phyloP scores from a whole-genome alignment of 768 basidiomycete species.

The Boletellus sp. region DNA sequence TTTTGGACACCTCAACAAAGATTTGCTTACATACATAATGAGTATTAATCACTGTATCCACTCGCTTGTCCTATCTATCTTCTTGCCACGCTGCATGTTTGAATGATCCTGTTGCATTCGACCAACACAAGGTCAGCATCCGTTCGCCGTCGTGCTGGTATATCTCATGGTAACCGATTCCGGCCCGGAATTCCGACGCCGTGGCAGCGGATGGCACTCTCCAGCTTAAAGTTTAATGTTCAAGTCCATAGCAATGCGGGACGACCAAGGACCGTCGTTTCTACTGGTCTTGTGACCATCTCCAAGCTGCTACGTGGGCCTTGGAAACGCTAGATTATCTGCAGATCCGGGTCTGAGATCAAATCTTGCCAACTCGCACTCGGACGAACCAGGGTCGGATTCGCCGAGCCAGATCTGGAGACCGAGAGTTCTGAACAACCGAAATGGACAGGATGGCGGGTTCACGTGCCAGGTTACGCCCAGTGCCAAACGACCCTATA shows the following conservation, averaged over 20 bases:
- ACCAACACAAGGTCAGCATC: too few species aligned
- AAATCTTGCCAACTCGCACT: too few species aligned
- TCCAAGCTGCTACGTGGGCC: neutral
- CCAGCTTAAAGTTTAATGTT: too few species aligned
- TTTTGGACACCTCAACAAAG: slow-evolving; percentile 7
- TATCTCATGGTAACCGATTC: too few species aligned
- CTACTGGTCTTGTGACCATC: neutral
- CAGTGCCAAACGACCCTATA: neutral
- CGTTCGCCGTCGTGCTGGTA: too few species aligned
- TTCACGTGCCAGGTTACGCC: neutral
- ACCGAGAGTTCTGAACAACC: too few species aligned
- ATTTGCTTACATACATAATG: slow-evolving; percentile 1
- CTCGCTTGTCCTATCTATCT: slow-evolving; percentile 15
- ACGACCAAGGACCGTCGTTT: too few species aligned
- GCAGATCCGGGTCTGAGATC: neutral
- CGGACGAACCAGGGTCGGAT: too few species aligned
- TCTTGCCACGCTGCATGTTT: neutral
- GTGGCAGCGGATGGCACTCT: too few species aligned
- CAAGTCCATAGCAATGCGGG: too few species aligned
- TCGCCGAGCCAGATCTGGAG: too few species aligned
- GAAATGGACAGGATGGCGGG: slow-evolving; percentile 1
- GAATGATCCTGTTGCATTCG: neutral
- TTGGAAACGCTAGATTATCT: slow-evolving; percentile 7
- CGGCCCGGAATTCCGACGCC: too few species aligned
- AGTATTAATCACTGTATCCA: slow-evolving; percentile 11